Evolutionary conservation across 768 basidiomycete genomes (phyloP), one percentile per base, ranked within the genome.

Genomic region (Trametes elegans): DNA sequence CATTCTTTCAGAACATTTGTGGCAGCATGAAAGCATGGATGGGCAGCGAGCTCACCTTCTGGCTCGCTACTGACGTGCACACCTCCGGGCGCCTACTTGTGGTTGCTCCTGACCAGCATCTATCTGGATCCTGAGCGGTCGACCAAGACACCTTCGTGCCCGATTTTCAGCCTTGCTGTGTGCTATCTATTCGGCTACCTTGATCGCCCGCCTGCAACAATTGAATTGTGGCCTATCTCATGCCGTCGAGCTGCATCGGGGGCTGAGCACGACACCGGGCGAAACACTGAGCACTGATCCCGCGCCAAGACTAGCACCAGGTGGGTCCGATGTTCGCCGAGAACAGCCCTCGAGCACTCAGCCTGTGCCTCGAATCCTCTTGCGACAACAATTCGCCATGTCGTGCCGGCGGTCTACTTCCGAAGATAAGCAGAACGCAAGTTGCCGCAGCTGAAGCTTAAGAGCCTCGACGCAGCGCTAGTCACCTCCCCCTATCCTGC

Each of bases 251-350:
- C n/a, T n/a, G n/a, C n/a, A n/a, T n/a, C n/a, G n/a, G n/a, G n/a
- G n/a, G n/a, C n/a, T n/a, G n/a, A n/a, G n/a, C n/a, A n/a, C n/a
- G n/a, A n/a, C n/a, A n/a, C n/a, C n/a, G n/a, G n/a, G n/a, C n/a
- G n/a, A n/a, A n/a, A n/a, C n/a, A n/a, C n/a, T n/a, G n/a, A n/a
- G 26, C 26, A 27, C 32, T 35, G 45, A 34, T 11, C 35, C 16
- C 24, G n/a, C 19, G 23, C 32, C 13, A 35, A 19, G 32, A 34
- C 21, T 24, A 8, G 24, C 11, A 47, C 45, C n/a, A 47, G 45
- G 45, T 47, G 45, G 45, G 50, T 52, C 50, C 40, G 32, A 29
- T 13, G n/a, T 52, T 14, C 29, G 50, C 43, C 50, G 28, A 52
- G 50, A 40, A 32, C 41, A 14, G 32, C 32, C 24, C 11, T 35